Evolutionary conservation across 495 filamentous ascomycete genomes (phyloP).

Genomic region (Lophiotrema nucula): DNA sequence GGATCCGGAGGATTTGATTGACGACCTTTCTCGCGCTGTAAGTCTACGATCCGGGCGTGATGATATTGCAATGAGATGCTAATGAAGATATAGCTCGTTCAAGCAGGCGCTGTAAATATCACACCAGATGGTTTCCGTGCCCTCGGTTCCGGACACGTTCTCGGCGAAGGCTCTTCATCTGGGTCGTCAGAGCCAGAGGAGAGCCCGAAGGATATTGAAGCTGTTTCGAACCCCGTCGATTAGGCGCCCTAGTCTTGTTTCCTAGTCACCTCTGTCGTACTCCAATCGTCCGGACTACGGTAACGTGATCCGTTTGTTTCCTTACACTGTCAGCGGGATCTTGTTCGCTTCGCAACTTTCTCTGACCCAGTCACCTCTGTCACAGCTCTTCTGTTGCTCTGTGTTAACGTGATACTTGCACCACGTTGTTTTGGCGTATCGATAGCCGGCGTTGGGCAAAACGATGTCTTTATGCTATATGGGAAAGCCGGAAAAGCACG

Average conservation of each 20-base stretch:
- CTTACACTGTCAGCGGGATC: conserved; percentile 1
- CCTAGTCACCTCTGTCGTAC: conserved; percentile 32
- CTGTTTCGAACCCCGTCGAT: not conserved
- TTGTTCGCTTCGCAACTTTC: conserved; percentile 27
- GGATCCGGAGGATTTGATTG: conserved; percentile 87
- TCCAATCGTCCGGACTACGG: conserved; percentile 2
- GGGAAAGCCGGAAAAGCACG: too few species aligned
- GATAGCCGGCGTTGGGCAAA: too few species aligned
- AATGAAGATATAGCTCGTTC: conserved; percentile 64
- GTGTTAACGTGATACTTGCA: conserved; percentile 35
- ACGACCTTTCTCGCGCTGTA: conserved; percentile 87
- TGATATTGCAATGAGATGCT: conserved; percentile 2
- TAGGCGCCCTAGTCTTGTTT: not conserved
- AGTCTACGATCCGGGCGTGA: conserved; percentile 44
- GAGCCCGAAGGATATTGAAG: conserved; percentile 4
- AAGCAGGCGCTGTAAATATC: conserved; percentile 88
- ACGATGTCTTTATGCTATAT: too few species aligned
- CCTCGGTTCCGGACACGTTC: conserved; percentile 8
- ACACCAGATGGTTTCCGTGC: conserved; percentile 63
- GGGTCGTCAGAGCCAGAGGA: not conserved
- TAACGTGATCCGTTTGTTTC: conserved; percentile 23
- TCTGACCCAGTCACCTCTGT: conserved; percentile 32
- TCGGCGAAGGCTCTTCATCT: not conserved
- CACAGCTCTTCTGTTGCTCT: not conserved
- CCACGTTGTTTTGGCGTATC: too few species aligned